phyloP scores from a whole-genome alignment of 192 early-diverging fungal genomes.

The Spinellus fusiger region DNA sequence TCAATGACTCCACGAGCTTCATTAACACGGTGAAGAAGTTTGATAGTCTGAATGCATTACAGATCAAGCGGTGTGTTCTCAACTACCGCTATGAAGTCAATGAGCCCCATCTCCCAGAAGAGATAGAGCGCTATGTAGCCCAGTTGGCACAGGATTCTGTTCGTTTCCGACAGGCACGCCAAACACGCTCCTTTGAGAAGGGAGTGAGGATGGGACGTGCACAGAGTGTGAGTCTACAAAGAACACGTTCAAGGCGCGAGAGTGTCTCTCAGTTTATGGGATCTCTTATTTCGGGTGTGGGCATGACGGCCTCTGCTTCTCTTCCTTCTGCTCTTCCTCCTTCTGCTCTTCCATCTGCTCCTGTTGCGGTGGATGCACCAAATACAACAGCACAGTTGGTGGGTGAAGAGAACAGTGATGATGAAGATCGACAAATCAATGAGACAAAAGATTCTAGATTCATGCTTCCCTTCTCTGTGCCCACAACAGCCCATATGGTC shows the following conservation, averaged over 20 bases:
- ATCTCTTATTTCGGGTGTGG: slow-evolving; percentile 18
- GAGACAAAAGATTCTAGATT: slow-evolving; percentile 45
- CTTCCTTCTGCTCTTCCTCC: neutral
- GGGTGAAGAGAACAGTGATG: neutral
- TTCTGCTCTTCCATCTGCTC: neutral
- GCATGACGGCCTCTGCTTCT: neutral
- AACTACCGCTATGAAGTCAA: slow-evolving; percentile 87
- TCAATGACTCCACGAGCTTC: slow-evolving; percentile 64
- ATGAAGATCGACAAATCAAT: slow-evolving; percentile 26
- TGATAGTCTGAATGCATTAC: slow-evolving; percentile 59
- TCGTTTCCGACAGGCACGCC: slow-evolving; percentile 16
- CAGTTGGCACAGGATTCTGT: slow-evolving; percentile 64
- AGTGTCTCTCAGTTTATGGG: slow-evolving; percentile 30
- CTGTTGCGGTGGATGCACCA: neutral
- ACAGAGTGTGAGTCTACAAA: neutral
- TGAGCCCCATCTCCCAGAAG: slow-evolving; percentile 64
- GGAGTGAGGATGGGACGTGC: slow-evolving; percentile 3
- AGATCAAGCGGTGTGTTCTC: slow-evolving; percentile 68
- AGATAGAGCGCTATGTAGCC: slow-evolving; percentile 71
- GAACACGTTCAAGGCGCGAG: slow-evolving; percentile 19
- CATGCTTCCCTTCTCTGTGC: slow-evolving; percentile 58
- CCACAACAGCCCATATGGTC: slow-evolving; percentile 40
- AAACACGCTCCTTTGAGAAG: slow-evolving; percentile 4
- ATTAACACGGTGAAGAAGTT: slow-evolving; percentile 66
- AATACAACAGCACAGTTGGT: neutral